Base-by-base conservation (phyloP, 768 basidiomycete genomes). In the Hygrocybe coccinea region DNA sequence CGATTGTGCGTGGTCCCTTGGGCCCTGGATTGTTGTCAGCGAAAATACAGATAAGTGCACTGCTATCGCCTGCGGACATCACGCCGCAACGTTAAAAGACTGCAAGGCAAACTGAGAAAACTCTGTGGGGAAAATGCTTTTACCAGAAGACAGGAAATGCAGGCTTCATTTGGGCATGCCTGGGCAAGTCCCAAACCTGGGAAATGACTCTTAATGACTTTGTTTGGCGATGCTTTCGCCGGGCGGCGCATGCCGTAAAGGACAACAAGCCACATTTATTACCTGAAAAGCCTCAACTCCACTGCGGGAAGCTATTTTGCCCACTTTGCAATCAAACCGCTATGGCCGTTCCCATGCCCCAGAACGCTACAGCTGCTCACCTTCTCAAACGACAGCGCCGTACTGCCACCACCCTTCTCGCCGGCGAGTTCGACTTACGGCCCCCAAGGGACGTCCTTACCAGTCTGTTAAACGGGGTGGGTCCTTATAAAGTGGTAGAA, bases 391-490 rank as follows among this genome's bases (percentile, higher is more conserved):
- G 69, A 52, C 67, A 67, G 25, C 72, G 79, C 17, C 85, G 89
- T 56, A 85, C 80, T 47, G 89, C 89, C 43, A 91, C 89, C 7
- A 67, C 83, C 8, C 85, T 91, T 39, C 80, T 90, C 70, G 83
- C 87, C 0, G 89, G 89, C 61, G 73, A 77, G 65, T 89, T 88
- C 68, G 89, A 91, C 73, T 67, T 76, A 5, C 78, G 78, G 17
- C 83, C 85, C 0, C 65, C 77, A 36, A 80, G 89, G 66, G 88
- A 91, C 71, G 87, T 86, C 59, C 76, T 91, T 60, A 91, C 89
- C 12, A 87, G 85, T 69, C 69, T 90, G 49, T 73, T 91, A 64
- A 90, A 90, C 64, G 87, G 88, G 50, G 85, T 89, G 29, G 79
- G 78, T 0, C 80, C 80, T 6, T 85, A 88, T 69, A 78, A 80